These are phyloP conservation scores for Chaetomiaceae sp. DNA, from an alignment of 2,329 filamentous ascomycete species.

Conservation along the genomic window DNA sequence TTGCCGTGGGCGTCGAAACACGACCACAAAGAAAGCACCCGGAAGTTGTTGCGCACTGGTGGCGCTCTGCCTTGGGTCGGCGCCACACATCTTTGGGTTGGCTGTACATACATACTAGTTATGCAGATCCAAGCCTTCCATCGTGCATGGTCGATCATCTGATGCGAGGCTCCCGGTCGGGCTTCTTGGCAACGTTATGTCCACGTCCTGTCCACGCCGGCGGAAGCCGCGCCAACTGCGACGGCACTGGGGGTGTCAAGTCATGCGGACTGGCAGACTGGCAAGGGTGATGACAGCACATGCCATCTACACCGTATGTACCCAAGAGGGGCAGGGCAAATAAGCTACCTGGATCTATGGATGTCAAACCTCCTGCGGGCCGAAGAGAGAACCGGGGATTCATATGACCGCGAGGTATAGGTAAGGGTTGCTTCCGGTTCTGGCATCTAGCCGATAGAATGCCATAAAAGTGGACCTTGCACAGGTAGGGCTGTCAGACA, in stretches of 20 bases:
- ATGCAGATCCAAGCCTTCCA: not conserved
- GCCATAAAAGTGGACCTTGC: not conserved
- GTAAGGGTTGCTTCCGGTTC: not conserved
- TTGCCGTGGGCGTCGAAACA: conserved; percentile 1
- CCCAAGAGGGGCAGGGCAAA: too few species aligned
- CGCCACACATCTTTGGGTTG: too few species aligned
- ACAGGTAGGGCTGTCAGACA: conserved; percentile 2
- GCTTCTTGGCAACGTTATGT: not conserved
- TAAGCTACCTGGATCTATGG: too few species aligned
- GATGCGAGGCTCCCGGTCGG: not conserved
- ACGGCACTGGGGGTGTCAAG: too few species aligned
- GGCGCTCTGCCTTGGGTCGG: too few species aligned
- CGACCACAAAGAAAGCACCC: not conserved
- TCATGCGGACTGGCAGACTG: too few species aligned
- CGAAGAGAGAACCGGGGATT: not conserved
- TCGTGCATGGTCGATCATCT: not conserved
- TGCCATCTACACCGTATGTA: too few species aligned
- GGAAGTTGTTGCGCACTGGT: too few species aligned
- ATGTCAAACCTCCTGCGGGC: not conserved
- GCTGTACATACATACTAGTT: too few species aligned
- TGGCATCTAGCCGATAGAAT: not conserved
- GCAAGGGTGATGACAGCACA: too few species aligned
- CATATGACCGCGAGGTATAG: not conserved
- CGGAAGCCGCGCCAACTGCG: too few species aligned
- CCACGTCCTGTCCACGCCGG: too few species aligned